Evolutionary conservation across 169 alveolate species (phyloP).

Genomic region (Eimeria falciformis): DNA sequence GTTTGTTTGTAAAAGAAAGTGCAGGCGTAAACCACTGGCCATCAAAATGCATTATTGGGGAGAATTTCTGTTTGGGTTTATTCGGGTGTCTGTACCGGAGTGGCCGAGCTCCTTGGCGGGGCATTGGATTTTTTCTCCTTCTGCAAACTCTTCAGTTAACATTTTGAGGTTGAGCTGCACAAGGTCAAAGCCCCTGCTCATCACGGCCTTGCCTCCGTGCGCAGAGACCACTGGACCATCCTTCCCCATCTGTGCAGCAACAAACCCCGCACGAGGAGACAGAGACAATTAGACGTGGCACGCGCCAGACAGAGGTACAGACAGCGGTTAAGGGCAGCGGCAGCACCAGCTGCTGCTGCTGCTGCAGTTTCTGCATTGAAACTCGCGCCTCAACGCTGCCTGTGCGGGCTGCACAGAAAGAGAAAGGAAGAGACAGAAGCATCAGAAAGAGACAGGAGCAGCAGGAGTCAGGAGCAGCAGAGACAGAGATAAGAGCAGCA

Average conservation of each 20-base stretch:
- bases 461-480: too few relatives aligned
- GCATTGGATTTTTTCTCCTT: slow-evolving; percentile 84
- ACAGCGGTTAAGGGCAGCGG: background rate
- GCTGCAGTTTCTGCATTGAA: background rate
- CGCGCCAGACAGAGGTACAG: too few relatives aligned
- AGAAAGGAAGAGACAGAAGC: too few relatives aligned
- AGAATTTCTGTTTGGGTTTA: background rate
- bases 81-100: slow-evolving; percentile 77
- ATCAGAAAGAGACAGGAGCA: too few relatives aligned
- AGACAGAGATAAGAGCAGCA: too few relatives aligned
- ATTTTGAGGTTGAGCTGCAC: slow-evolving; percentile 93
- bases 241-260: slow-evolving; percentile 56
- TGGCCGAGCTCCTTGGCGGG: slow-evolving; percentile 92
- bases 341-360: slow-evolving; percentile 12
- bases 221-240: slow-evolving; percentile 65
- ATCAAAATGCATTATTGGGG: too few relatives aligned
- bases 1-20: too few relatives aligned
- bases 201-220: slow-evolving; percentile 93
- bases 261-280: too few relatives aligned
- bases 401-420: too few relatives aligned
- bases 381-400: too few relatives aligned
- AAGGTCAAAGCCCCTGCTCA: slow-evolving; percentile 96
- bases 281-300: too few relatives aligned
- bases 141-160: slow-evolving; percentile 79
- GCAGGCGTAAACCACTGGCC: too few relatives aligned